Conservation (phyloP, 805 yeast species). For the Cephaloascus albidus region DNA sequence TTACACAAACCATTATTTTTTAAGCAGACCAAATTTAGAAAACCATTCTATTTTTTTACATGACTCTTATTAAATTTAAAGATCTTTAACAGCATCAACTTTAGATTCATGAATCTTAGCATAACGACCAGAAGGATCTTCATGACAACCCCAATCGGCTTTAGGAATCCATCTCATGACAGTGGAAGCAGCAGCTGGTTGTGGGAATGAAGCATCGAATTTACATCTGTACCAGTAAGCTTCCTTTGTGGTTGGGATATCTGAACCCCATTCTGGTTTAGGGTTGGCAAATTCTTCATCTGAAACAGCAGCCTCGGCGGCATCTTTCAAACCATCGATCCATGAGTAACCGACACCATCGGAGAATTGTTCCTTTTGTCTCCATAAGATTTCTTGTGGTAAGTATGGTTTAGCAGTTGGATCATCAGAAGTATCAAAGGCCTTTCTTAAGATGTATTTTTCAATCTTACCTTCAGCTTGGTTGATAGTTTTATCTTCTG, state of each 20-base stretch:
- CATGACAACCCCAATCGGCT: conserved; percentile 99
- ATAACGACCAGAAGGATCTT: conserved; percentile 96
- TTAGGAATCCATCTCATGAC: conserved; percentile 99
- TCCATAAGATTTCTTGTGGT: conserved; percentile 95
- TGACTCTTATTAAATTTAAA: too few relatives aligned
- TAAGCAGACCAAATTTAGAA: too few relatives aligned
- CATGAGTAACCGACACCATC: conserved; percentile 99
- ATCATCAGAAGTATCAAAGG: conserved; percentile 88
- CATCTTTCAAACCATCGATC: conserved; percentile 96
- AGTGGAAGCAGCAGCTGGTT: conserved; percentile 86
- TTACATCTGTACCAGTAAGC: conserved; percentile 98
- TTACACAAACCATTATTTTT: too few relatives aligned
- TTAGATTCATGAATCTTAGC: conserved; percentile 77
- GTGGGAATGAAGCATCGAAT: conserved; percentile 89
- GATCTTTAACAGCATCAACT: conserved; percentile 14
- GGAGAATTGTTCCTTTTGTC: conserved; percentile 99
- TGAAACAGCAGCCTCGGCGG: conserved; percentile 77
- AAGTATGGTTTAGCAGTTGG: conserved; percentile 74
- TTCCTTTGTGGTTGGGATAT: conserved; percentile 94
- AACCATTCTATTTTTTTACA: too few relatives aligned
- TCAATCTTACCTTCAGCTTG: conserved; percentile 73
- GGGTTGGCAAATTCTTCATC: conserved; percentile 90
- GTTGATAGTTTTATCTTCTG: conserved; percentile 81
- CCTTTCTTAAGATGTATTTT: conserved; percentile 94
- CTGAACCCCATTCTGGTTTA: conserved; percentile 93